A percentile compares a stretch with the other conserved stretches of the same genome.
Conservation (phyloP, 352 stramenopile genomes). For the Pythium monospermum region DNA sequence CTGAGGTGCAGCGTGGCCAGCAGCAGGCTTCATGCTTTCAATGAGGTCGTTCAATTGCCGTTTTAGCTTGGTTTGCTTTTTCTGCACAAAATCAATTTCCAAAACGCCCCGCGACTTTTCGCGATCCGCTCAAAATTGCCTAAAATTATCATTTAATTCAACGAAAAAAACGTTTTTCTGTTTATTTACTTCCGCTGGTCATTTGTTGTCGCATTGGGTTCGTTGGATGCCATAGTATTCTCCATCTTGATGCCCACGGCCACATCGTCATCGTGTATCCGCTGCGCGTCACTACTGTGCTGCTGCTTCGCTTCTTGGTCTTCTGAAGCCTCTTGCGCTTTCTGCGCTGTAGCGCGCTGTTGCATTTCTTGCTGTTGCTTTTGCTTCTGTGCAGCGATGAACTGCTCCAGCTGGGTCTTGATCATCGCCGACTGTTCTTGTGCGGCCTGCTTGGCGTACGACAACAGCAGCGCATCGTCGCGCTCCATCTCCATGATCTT, state of each 20-base stretch:
- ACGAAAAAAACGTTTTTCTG: no score
- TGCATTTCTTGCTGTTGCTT: constrained; percentile 36
- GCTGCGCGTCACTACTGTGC: background rate
- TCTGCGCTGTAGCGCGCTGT: background rate
- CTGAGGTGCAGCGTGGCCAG: constrained; percentile 7
- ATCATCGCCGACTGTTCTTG: constrained; percentile 70
- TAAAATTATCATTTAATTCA: no score
- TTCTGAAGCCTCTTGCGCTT: background rate
- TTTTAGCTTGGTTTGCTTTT: no score
- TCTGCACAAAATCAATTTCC: no score
- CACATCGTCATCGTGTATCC: background rate
- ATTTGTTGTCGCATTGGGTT: no score
- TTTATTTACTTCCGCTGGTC: no score
- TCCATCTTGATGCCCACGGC: no score
- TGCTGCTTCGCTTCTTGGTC: background rate
- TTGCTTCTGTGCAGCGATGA: constrained; percentile 51
- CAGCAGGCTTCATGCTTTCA: background rate
- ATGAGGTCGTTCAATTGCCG: no score
- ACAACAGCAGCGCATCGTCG: constrained; percentile 66
- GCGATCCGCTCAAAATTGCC: no score
- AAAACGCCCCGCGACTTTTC: no score
- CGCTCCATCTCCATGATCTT: constrained; percentile 73
- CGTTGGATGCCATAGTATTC: no score
- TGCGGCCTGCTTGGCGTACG: constrained; percentile 68
- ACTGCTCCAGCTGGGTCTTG: constrained; percentile 62